Evolutionary conservation across 305 asterid genomes (phyloP).

Genomic region (Plantago rigida): DNA sequence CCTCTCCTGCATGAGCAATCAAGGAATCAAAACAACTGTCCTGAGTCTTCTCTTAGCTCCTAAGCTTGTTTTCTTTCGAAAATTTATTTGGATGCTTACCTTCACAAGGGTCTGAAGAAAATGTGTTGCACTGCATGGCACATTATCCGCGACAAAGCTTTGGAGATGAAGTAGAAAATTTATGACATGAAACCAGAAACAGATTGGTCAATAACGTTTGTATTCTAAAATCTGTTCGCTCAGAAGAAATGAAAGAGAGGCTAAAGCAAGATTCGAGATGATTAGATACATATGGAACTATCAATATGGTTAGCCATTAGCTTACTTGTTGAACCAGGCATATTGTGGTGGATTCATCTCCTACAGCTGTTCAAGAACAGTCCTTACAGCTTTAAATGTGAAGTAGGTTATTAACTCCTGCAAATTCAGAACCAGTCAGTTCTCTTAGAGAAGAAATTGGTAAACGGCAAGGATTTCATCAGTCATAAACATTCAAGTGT

Average conservation of each 20-base stretch:
- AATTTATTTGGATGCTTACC: not conserved
- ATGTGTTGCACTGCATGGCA: too few species aligned
- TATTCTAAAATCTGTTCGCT: too few species aligned
- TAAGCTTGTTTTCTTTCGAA: not conserved
- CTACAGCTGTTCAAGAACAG: conserved; percentile 68
- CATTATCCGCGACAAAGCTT: not conserved
- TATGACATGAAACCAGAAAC: not conserved
- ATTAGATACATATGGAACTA: too few species aligned
- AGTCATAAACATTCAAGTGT: too few species aligned
- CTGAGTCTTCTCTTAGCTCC: not conserved
- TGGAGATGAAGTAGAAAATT: not conserved
- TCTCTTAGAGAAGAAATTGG: not conserved
- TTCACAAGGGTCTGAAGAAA: too few species aligned
- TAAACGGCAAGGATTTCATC: too few species aligned
- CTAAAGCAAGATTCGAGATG: too few species aligned
- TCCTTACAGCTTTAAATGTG: conserved; percentile 85
- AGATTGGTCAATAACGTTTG: not conserved
- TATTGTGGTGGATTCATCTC: conserved; percentile 88
- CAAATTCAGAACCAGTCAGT: conserved; percentile 16
- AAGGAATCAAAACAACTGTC: not conserved
- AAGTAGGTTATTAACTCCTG: conserved; percentile 63
- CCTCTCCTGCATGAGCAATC: conserved; percentile 40
- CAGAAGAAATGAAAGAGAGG: not conserved
- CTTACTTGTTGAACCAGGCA: conserved; percentile 77
- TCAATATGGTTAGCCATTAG: too few species aligned